Conservation (phyloP, 1,139 yeast genomes). For the Yamadazyma membranifaciens region DNA sequence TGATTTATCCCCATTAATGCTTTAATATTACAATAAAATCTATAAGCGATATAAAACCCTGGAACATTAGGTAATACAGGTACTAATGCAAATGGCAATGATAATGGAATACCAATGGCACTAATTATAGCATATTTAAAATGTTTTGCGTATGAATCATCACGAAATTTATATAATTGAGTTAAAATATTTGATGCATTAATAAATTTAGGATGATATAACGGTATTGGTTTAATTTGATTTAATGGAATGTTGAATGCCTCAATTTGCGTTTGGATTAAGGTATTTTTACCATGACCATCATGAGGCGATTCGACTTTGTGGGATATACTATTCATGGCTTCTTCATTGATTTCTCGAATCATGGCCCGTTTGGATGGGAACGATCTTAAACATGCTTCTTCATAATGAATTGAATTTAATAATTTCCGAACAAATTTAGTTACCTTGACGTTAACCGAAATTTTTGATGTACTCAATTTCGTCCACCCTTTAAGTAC, state of each 20-base stretch:
- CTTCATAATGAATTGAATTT: constrained; percentile 51
- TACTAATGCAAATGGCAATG: constrained; percentile 74
- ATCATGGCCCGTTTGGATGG: constrained; percentile 50
- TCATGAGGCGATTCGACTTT: background rate
- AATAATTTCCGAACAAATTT: constrained; percentile 33
- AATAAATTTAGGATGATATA: constrained; percentile 43
- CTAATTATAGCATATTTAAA: constrained; percentile 41
- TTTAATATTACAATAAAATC: constrained; percentile 82
- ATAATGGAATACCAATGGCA: constrained; percentile 67
- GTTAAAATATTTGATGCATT: constrained; percentile 27
- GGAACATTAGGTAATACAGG: constrained; percentile 97
- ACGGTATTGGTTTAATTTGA: constrained; percentile 41
- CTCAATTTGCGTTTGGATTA: constrained; percentile 34
- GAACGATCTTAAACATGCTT: constrained; percentile 48
- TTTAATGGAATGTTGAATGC: constrained; percentile 26
- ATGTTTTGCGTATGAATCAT: constrained; percentile 28
- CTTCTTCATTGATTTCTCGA: constrained; percentile 40
- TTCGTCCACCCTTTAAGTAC: constrained; percentile 49
- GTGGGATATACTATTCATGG: constrained; percentile 4
- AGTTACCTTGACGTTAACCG: constrained; percentile 41
- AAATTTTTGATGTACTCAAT: constrained; percentile 34
- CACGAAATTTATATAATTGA: constrained; percentile 31
- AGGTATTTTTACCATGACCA: background rate
- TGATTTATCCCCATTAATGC: constrained; percentile 78
- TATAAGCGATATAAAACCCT: constrained; percentile 79